Evolutionary conservation across 305 asterid species (phyloP), one percentile per base, ranked within the genome.

Genomic region (Fraxinus nigra): DNA sequence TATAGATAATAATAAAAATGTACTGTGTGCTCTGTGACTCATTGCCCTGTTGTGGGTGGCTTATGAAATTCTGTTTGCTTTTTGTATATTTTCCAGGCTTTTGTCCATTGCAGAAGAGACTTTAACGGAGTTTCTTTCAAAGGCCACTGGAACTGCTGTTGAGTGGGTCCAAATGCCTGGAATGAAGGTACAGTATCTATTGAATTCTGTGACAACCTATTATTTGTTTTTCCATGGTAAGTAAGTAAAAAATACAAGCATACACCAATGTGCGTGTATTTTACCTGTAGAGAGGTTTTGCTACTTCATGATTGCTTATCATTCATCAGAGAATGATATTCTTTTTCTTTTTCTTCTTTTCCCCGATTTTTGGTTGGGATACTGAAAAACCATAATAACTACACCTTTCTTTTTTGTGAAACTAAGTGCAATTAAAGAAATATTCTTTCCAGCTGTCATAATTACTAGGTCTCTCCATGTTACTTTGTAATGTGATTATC

Each of bases 101-200:
- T 86, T 89, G 88, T 90, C 89, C 87, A 89, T 85, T 85, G 90
- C 92, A 87, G 91, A 89, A 82, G 90, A 85, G 69, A 89, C 89
- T 89, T 80, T 86, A 82, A 79, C 98, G 90, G 98, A 92, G 93
- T 93, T 93, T 93, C 90, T 93, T 77, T 93, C 98, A 28, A 93
- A 93, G 98, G 98, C 98, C 81, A 93, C 98, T 86, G 98, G 98
- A 92, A 93, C 98, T 79, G 98, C 98, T 88, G 97, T 93, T 81
- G 98, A 93, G 98, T 93, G 98, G 98, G 94, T 93, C 93, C 98
- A 93, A 90, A 94, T 94, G 98, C 98, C 98, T 93, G 98, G 98
- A 94, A 94, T 94, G 98, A 94, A 94, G 98, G 98, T 96, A 72
- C 48, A 24, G 63, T 56, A 32, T 35, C 7, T 5, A 26, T 82